Base-by-base conservation (phyloP, 2,329 filamentous ascomycete genomes). In the Scedosporium minutisporum region DNA sequence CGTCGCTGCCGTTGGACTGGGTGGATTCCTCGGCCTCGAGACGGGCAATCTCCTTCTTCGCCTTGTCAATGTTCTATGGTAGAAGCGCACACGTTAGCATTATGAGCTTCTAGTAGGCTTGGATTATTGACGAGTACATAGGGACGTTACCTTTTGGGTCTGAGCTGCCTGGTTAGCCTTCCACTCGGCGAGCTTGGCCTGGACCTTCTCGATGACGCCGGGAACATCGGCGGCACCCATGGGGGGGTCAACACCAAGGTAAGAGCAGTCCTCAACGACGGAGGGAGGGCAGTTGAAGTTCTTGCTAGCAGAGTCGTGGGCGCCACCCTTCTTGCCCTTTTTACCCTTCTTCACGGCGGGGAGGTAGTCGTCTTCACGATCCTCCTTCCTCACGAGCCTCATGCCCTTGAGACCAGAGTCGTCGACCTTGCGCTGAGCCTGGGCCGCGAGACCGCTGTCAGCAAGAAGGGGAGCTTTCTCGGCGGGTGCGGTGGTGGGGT, bases 1-100 rank as follows among this genome's bases (percentile, higher is more conserved):
- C 78, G 65, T 74, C 80, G 67, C 73, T 79, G 66, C 81, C 78
- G 65, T 74, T 79, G 67, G 74, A 76, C 65, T 75, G 76, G 65
- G 75, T 76, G 66, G 76, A 76, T 66, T 80, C 80, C 65, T 76
- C 78, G 62, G 78, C 76, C 70, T 97, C 93, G 63, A 97, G 85
- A 68, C 87, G 87, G 73, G 93, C 91, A 66, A 99, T 96, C 76
- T 97, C 92, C 77, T 93, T 93, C 81, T 96, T 89, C 65, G 95
- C 95, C 78, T 97, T 96, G 66, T 91, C 90, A 65, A 97, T 88
- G 82, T 99, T 99, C 95, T 97, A 71, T 29, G 10, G 5, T 3
- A 27, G 29, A 33, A 7, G 29, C 29, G 3, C n/a, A 9, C 29
- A 33, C 29, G 29, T 33, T 33, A 33, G 29, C 29, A 29, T 46